These are phyloP conservation scores for Alternaria arbusti DNA, from an alignment of 2,329 filamentous ascomycete species.

Conservation along the genomic window DNA sequence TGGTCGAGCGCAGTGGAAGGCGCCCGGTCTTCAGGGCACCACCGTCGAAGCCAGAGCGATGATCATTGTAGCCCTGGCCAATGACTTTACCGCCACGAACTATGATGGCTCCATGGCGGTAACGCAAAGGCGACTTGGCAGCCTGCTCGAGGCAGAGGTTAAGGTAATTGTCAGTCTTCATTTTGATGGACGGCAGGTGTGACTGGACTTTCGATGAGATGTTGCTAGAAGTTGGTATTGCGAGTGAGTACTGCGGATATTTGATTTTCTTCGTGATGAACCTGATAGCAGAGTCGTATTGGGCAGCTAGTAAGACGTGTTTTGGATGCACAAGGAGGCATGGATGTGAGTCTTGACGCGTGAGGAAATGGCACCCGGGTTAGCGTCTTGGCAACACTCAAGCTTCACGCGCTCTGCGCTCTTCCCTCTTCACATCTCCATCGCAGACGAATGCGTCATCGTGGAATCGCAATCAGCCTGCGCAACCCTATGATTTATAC, in stretches of 20 bases:
- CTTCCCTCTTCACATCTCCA: not conserved
- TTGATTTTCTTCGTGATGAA: not conserved
- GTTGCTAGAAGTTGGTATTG: not conserved
- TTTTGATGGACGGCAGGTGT: slow-evolving; percentile 20
- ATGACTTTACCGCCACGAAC: slow-evolving; percentile 62
- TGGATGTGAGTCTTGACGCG: not conserved
- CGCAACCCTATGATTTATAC: not conserved
- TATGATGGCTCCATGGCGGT: slow-evolving; percentile 59
- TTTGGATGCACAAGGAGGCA: slow-evolving; percentile 1
- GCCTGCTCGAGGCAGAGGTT: slow-evolving; percentile 61
- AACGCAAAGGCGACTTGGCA: slow-evolving; percentile 56
- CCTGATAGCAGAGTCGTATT: not conserved
- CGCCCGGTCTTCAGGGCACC: slow-evolving; percentile 58
- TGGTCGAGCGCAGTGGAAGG: slow-evolving; percentile 33
- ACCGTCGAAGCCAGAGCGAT: slow-evolving; percentile 58
- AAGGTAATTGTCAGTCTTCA: slow-evolving; percentile 58
- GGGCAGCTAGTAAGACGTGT: not conserved
- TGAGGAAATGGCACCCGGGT: not conserved
- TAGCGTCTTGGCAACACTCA: slow-evolving; percentile 14
- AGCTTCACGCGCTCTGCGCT: not conserved
- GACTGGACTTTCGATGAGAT: not conserved
- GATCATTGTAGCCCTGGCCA: slow-evolving; percentile 60
- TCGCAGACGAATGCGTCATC: not conserved
- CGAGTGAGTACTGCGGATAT: not conserved
- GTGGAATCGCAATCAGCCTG: not conserved